These are phyloP conservation scores for Exophiala spinifera DNA, from an alignment of 2,329 filamentous ascomycete genomes.

Conservation along the genomic window DNA sequence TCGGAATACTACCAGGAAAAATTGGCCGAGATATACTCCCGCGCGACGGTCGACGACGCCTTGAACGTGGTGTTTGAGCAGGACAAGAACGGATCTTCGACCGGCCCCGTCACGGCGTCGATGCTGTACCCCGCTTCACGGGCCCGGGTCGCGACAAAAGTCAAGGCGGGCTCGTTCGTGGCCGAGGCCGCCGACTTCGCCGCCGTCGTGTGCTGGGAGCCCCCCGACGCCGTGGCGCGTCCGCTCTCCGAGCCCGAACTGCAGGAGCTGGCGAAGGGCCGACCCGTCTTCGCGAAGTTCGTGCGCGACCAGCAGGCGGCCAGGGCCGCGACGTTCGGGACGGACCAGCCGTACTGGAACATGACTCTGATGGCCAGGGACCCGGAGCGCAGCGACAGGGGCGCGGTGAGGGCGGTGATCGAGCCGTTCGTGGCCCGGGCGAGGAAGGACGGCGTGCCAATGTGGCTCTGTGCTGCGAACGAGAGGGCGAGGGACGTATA, in stretches of 20 bases:
- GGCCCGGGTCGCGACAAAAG: slow-evolving; percentile 13
- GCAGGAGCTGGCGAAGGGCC: slow-evolving; percentile 2
- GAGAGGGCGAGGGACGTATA: slow-evolving; percentile 25
- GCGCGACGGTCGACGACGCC: slow-evolving; percentile 13
- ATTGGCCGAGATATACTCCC: slow-evolving; percentile 17
- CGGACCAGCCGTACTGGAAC: slow-evolving; percentile 11
- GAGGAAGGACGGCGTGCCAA: slow-evolving; percentile 15
- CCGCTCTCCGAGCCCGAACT: slow-evolving; percentile 7
- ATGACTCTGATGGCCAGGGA: slow-evolving; percentile 24
- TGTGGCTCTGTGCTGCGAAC: slow-evolving; percentile 25
- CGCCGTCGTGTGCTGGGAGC: slow-evolving; percentile 25
- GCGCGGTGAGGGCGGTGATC: slow-evolving; percentile 26
- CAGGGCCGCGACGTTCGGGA: neutral
- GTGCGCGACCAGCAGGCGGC: slow-evolving; percentile 9
- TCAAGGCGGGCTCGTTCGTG: slow-evolving; percentile 11
- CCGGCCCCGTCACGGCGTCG: slow-evolving; percentile 3
- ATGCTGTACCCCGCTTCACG: slow-evolving; percentile 9
- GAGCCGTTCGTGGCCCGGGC: slow-evolving; percentile 22
- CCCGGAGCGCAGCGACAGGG: slow-evolving; percentile 18
- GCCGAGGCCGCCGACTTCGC: slow-evolving; percentile 22
- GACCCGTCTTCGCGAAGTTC: slow-evolving; percentile 16
- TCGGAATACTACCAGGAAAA: slow-evolving; percentile 18
- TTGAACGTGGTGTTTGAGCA: slow-evolving; percentile 21
- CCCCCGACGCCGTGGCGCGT: slow-evolving; percentile 7
- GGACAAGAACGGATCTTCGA: slow-evolving; percentile 13